Base-by-base conservation (phyloP, 2,329 filamentous ascomycete genomes). In the Fusarium bulbicola region DNA sequence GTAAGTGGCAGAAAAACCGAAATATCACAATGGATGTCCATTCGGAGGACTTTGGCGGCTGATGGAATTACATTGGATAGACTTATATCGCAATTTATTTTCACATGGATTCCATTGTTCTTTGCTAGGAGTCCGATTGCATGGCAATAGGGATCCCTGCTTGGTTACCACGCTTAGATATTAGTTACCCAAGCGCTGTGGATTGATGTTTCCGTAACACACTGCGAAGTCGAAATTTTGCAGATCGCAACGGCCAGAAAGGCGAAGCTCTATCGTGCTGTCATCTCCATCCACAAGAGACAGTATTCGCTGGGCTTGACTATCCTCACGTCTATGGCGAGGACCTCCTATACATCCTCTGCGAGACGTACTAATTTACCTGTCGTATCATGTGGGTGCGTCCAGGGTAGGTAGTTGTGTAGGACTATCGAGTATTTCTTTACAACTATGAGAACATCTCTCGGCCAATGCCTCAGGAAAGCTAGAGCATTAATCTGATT, bases 301-400 rank as follows among this genome's bases (percentile, higher is more conserved):
- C 0, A 12, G 13, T 45, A 5, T 20, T 18, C 16, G 1, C 24
- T 26, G 3, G 16, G n/a, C 6, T 26, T 20, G 5, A 7, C 12
- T 26, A 11, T 20, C 16, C 6, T 2, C 12, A 6, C 1, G 2
- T 20, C 26, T 28, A 20, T 26, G n/a, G n/a, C n/a, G n/a, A n/a
- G n/a, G n/a, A 28, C 24, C 8, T 15, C 8, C 24, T 14, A 5
- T 4, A 28, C 13, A 4, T 5, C 6, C 12, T 28, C 16, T 20
- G 0, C 3, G 8, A 46, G 28, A 9, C 28, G 28, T 28, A 9
- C 28, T 24, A 24, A 24, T 24, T 24, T 24, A 4, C 4, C 24
- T 24, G 24, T 24, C 3, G 16, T 18, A 24, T 20, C 5, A 8
- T 43, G 16, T 5, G 6, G 16, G 5, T 26, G 5, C 13, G 7